Conservation (phyloP, 2,329 filamentous ascomycete species). For the Colletotrichum ledebouriae region DNA sequence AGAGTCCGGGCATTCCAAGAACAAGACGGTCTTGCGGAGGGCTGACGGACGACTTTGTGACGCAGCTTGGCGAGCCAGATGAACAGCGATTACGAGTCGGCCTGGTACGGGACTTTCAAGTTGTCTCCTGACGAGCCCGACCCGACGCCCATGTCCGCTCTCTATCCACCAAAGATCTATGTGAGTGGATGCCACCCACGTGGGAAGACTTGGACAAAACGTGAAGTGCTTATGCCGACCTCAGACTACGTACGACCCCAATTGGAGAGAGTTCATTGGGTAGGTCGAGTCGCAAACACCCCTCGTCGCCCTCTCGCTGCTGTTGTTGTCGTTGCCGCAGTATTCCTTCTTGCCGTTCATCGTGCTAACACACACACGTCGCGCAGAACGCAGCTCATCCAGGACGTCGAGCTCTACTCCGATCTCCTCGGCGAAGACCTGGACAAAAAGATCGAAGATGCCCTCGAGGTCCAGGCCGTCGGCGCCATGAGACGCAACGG, state of each 20-base stretch:
- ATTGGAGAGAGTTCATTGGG: slow-evolving; percentile 56
- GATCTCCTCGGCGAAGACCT: slow-evolving; percentile 50
- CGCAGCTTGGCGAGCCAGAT: slow-evolving; percentile 51
- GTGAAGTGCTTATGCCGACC: not conserved
- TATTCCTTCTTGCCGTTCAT: no score
- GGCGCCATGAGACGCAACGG: slow-evolving; percentile 58
- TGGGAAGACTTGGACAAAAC: not conserved
- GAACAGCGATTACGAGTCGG: slow-evolving; percentile 53
- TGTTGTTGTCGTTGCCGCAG: no score
- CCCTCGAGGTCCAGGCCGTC: slow-evolving; percentile 53
- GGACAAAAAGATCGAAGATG: slow-evolving; percentile 52
- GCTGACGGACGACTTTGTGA: no score
- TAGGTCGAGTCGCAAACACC: slow-evolving; percentile 21
- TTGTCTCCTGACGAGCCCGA: slow-evolving; percentile 56
- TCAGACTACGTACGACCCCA: slow-evolving; percentile 49
- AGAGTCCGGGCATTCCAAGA: slow-evolving; percentile 13
- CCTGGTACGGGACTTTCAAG: slow-evolving; percentile 59
- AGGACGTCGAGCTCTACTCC: slow-evolving; percentile 53
- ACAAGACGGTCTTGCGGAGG: no score
- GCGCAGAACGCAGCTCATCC: slow-evolving; percentile 51
- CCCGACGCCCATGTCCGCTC: slow-evolving; percentile 51
- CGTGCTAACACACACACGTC: no score
- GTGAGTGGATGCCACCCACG: slow-evolving; percentile 41
- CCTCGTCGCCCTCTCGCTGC: no score
- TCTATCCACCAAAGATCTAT: slow-evolving; percentile 53